Base-by-base conservation (phyloP, 768 basidiomycete genomes). In the Neoboletus magnificus region DNA sequence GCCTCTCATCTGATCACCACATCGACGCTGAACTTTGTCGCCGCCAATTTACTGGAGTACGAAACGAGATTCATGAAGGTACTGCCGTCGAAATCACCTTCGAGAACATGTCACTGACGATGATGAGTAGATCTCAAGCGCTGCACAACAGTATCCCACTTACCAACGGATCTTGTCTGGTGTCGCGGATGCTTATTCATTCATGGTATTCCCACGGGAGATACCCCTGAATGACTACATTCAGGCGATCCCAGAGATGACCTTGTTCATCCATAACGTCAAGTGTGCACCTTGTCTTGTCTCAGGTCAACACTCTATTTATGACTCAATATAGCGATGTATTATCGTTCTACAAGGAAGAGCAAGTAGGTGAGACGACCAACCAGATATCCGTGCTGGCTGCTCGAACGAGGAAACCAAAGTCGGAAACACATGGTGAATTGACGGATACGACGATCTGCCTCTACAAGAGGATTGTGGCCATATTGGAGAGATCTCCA, bases 1-100 rank as follows among this genome's bases (percentile, higher is more conserved):
- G 62, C 55, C 1, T 64, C 68, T 5, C 71, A 73, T 29, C 57
- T 72, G 12, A 72, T 78, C 44, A 57, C 72, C 29, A 66, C 69
- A 16, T 69, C 71, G 12, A 69, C 68, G 0, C 46, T 79, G 43
- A 71, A 72, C 40, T 65, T 69, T 29, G 55, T 78, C 25, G 10
- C 25, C 12, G 25, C 43, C 10, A 44, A 10, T n/a, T 11, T 44
- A 11, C 25, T 44, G 18, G 73, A 74, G 48, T 30, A 63, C 33
- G 64, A 70, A 30, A 64, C 62, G 3, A 46, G 60, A n/a, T 62
- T 53, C 2, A 63, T 71, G 64, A 22, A 52, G 51, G 69, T 69
- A 45, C 32, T 37, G 11, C 3, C 8, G 5, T 27, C 22, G 16
- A 18, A 10, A 18, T 11, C 4, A 6, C 10, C 43, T 1, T 27